Evolutionary conservation across 345 rosid genomes (phyloP).

Genomic region (Moricandia arvensis): DNA sequence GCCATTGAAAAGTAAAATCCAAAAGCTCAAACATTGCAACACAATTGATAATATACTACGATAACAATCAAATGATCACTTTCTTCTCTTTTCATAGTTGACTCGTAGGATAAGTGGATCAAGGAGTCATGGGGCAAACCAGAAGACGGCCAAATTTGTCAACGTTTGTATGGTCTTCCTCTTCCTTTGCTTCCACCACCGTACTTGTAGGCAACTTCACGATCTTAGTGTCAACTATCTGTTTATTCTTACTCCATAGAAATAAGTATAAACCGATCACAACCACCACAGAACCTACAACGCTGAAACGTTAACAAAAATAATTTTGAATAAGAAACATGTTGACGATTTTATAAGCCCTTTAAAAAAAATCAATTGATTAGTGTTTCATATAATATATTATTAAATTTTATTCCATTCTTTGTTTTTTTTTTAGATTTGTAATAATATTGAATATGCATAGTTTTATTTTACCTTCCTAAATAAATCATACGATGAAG

Average conservation of each 20-base stretch:
- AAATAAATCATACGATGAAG: slow-evolving; percentile 30
- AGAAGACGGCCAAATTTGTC: slow-evolving; percentile 17
- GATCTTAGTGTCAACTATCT: slow-evolving; percentile 1
- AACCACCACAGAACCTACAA: slow-evolving; percentile 33
- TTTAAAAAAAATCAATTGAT: neutral
- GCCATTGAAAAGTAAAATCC: neutral
- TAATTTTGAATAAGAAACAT: neutral
- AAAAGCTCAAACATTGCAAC: neutral
- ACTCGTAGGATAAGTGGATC: slow-evolving; percentile 11
- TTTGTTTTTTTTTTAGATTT: neutral
- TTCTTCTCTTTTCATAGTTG: neutral
- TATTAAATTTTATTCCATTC: neutral
- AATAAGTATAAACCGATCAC: slow-evolving; percentile 35
- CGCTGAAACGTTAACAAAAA: slow-evolving; percentile 12
- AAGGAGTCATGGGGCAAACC: slow-evolving; percentile 41
- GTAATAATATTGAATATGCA: neutral
- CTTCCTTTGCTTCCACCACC: slow-evolving; percentile 31
- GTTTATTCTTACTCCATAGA: slow-evolving; percentile 37
- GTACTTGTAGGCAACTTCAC: slow-evolving; percentile 23
- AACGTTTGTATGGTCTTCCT: slow-evolving; percentile 10
- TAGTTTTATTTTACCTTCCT: slow-evolving; percentile 29
- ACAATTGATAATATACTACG: neutral
- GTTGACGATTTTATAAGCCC: neutral
- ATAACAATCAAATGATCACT: neutral
- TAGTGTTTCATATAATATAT: neutral